Conservation (phyloP, 1,284 basidiomycete genomes). For the Malassezia dermatis region DNA sequence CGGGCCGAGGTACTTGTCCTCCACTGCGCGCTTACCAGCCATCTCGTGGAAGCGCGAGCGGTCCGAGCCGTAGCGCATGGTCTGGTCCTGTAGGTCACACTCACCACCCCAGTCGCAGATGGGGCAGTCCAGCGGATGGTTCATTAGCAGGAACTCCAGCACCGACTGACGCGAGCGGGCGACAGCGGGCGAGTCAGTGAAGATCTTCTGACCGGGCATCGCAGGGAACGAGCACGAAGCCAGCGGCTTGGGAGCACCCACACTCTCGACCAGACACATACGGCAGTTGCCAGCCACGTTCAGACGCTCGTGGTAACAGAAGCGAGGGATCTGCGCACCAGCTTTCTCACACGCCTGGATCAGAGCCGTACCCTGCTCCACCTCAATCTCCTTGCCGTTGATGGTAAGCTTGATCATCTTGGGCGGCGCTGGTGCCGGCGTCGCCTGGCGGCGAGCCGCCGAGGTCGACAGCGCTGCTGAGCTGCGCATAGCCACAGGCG, state of each 20-base stretch:
- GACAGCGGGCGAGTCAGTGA: conserved; percentile 85
- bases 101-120: conserved; percentile 76
- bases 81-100: conserved; percentile 98
- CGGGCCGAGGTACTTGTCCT: conserved; percentile 96
- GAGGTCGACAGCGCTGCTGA: conserved; percentile 28
- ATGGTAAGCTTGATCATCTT: conserved; percentile 48
- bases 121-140: conserved; percentile 96
- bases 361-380: conserved; percentile 53
- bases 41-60: conserved; percentile 96
- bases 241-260: conserved; percentile 81
- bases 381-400: conserved; percentile 47
- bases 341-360: conserved; percentile 75
- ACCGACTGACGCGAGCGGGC: conserved; percentile 85
- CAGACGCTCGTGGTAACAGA: conserved; percentile 81
- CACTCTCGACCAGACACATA: conserved; percentile 84
- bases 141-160: conserved; percentile 95
- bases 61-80: conserved; percentile 97
- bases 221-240: conserved; percentile 80
- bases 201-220: conserved; percentile 91
- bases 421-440: conserved; percentile 33
- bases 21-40: conserved; percentile 90
- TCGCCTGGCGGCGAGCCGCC: conserved; percentile 27
- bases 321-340: conserved; percentile 52
- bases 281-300: conserved; percentile 47
- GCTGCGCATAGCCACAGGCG: conserved; percentile 5